Percentiles rank a stretch among this genome's conserved stretches.
Evolutionary conservation across 2,329 filamentous ascomycete genomes (phyloP).

Genomic region (Xylariaceae sp.): DNA sequence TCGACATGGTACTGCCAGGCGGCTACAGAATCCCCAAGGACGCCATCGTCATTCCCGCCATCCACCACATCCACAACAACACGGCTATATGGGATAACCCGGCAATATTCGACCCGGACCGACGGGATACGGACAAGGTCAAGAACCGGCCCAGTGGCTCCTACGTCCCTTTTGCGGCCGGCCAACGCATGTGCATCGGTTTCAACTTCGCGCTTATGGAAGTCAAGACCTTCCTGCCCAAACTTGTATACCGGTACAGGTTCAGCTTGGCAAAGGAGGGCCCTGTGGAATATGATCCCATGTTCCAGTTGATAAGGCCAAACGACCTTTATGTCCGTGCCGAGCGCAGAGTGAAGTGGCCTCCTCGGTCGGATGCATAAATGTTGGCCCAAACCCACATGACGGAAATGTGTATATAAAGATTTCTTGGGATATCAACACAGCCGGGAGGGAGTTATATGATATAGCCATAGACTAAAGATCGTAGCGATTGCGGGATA

Average conservation of each 20-base stretch:
- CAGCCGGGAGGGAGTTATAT: too few relatives aligned
- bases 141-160: conserved; percentile 43
- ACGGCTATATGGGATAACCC: conserved; percentile 53
- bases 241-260: conserved; percentile 54
- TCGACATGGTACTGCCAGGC: conserved; percentile 52
- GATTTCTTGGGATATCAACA: too few relatives aligned
- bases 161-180: conserved; percentile 55
- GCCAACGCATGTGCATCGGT: conserved; percentile 54
- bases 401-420: background rate
- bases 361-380: conserved; percentile 23
- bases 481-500: too few relatives aligned
- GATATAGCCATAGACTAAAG: too few relatives aligned
- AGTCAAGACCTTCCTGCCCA: conserved; percentile 53
- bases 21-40: conserved; percentile 51
- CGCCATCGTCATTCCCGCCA: conserved; percentile 46
- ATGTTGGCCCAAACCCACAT: background rate
- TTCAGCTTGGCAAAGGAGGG: conserved; percentile 46
- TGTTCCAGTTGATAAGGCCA: conserved; percentile 53
- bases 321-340: conserved; percentile 49
- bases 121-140: conserved; percentile 51
- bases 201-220: conserved; percentile 61
- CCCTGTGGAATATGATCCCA: conserved; percentile 52
- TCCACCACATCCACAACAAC: conserved; percentile 50
- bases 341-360: conserved; percentile 45
- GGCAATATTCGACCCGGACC: conserved; percentile 50